Conservation (phyloP, 1,284 basidiomycete genomes). For the Irpex sp. region DNA sequence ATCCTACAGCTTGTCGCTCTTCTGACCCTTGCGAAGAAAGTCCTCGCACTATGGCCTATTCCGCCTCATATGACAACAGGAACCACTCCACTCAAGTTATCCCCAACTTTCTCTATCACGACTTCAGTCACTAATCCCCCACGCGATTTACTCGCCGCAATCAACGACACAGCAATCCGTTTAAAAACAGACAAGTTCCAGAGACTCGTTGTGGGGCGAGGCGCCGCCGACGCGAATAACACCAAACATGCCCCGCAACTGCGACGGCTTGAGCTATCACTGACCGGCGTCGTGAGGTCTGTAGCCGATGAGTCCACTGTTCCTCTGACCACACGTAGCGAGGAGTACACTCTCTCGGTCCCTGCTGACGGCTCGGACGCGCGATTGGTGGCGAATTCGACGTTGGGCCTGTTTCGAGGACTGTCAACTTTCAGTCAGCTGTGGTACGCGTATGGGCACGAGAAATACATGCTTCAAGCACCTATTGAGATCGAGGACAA, state of each 20-base stretch:
- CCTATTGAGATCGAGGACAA: constrained; percentile 55
- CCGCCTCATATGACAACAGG: constrained; percentile 49
- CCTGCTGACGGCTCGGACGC: constrained; percentile 55
- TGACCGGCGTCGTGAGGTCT: constrained; percentile 19
- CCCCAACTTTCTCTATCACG: constrained; percentile 37
- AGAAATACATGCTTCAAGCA: constrained; percentile 47
- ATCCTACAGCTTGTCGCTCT: background rate
- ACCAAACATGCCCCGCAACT: constrained; percentile 23
- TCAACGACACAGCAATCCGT: constrained; percentile 30
- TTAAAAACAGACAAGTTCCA: constrained; percentile 37
- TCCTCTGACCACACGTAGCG: constrained; percentile 47
- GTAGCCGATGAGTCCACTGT: constrained; percentile 52
- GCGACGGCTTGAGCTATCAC: constrained; percentile 35
- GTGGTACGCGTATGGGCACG: constrained; percentile 50
- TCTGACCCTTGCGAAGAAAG: background rate
- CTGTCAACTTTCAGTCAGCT: constrained; percentile 80
- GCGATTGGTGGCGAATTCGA: constrained; percentile 58
- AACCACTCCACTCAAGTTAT: constrained; percentile 42
- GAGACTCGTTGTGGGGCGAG: constrained; percentile 42
- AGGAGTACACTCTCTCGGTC: constrained; percentile 60
- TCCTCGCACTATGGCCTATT: constrained; percentile 50
- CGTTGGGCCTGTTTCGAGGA: constrained; percentile 77
- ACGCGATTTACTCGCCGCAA: constrained; percentile 40
- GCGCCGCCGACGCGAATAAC: constrained; percentile 29
- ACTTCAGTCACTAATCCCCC: constrained; percentile 23